Evolutionary conservation across 164 flowering plant genomes (phyloP).

Genomic region (Berberis vulgaris): DNA sequence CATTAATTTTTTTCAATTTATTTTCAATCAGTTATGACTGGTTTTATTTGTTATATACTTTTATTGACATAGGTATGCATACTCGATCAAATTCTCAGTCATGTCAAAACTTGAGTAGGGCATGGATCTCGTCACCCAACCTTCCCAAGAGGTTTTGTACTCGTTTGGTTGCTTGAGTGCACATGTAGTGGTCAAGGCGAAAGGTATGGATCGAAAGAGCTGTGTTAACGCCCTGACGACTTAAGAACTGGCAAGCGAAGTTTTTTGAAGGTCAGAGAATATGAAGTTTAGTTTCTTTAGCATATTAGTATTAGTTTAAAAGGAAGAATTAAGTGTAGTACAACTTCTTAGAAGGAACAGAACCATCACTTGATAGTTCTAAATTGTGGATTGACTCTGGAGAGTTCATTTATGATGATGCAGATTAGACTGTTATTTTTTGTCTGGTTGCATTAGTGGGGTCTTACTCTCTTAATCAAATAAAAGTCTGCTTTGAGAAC

Average conservation of each 20-base stretch:
- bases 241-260: not conserved
- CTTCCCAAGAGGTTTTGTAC: not conserved
- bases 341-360: conserved; percentile 3
- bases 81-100: too few relatives aligned
- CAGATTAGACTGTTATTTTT: not conserved
- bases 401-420: conserved; percentile 3
- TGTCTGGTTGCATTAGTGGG: not conserved
- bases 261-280: conserved; percentile 9
- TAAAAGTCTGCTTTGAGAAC: not conserved
- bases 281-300: not conserved
- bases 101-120: too few relatives aligned
- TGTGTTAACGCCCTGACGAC: not conserved
- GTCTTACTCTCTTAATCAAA: not conserved
- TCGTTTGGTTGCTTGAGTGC: not conserved
- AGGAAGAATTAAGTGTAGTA: not conserved
- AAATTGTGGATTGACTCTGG: not conserved
- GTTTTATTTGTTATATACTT: too few relatives aligned
- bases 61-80: too few relatives aligned
- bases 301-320: not conserved
- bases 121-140: too few relatives aligned
- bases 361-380: not conserved
- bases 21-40: too few relatives aligned
- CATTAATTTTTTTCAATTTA: too few relatives aligned
- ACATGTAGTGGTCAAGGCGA: not conserved
- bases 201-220: not conserved